Percentiles rank a stretch among this genome's conserved stretches.
phyloP scores from a whole-genome alignment of 116 monocot genomes.

The Trichopus zeylanicus region DNA sequence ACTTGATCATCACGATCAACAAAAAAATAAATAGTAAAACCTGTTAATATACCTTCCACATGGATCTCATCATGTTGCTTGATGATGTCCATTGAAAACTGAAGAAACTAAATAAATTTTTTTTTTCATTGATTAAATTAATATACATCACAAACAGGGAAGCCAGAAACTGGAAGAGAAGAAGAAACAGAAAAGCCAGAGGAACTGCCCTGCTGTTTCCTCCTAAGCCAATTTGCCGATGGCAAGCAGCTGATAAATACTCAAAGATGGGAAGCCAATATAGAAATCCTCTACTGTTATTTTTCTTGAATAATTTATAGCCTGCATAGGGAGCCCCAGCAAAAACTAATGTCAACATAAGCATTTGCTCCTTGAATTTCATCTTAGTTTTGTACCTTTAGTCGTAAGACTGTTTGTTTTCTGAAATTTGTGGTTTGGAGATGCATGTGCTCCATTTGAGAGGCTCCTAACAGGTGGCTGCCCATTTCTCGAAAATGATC shows the following conservation, averaged over 20 bases:
- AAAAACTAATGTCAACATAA: background rate
- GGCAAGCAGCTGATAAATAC: background rate
- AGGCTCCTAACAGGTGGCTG: conserved; percentile 23
- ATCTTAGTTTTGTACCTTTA: background rate
- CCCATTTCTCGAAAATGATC: conserved; percentile 18
- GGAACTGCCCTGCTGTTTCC: too few species aligned
- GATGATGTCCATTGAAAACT: too few species aligned
- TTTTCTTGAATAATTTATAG: background rate
- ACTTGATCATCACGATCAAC: too few species aligned
- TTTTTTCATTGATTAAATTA: too few species aligned
- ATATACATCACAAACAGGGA: too few species aligned
- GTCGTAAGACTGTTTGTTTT: conserved; percentile 1
- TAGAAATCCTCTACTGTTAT: background rate
- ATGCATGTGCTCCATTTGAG: conserved; percentile 21
- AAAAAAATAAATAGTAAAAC: too few species aligned
- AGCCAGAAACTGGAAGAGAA: too few species aligned
- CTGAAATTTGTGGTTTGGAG: conserved; percentile 9
- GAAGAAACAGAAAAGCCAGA: too few species aligned
- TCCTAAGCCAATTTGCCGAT: background rate
- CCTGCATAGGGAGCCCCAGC: background rate
- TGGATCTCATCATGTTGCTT: too few species aligned
- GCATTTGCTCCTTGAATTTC: background rate
- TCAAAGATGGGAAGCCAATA: background rate
- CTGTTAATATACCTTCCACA: too few species aligned
- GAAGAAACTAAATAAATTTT: too few species aligned